phyloP scores from a whole-genome alignment of 2,329 filamentous ascomycete genomes.

The Aspergillus unguis region DNA sequence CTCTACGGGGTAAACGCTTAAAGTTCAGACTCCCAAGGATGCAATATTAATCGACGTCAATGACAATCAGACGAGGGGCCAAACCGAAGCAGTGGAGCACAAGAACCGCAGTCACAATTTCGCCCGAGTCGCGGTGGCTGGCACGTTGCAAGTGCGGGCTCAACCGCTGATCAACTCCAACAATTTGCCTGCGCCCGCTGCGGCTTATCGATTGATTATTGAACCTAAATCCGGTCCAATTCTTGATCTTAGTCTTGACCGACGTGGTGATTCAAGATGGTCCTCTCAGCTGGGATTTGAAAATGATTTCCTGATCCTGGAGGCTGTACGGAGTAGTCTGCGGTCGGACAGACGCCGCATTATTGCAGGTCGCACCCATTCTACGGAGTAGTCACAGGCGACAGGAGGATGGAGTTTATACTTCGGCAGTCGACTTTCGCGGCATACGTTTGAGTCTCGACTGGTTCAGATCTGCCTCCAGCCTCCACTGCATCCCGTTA shows the following conservation, averaged over 20 bases:
- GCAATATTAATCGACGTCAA: background rate
- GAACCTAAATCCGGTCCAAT: conserved; percentile 5
- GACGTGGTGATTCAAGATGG: background rate
- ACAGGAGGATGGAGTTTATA: no score
- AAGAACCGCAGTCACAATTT: background rate
- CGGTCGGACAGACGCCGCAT: conserved; percentile 3
- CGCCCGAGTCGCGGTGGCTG: conserved; percentile 5
- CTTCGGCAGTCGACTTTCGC: no score
- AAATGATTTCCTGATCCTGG: background rate
- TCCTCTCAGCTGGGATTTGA: background rate
- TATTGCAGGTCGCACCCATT: background rate
- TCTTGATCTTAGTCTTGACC: background rate
- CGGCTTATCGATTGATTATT: conserved; percentile 1
- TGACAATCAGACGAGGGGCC: background rate
- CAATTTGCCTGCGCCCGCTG: background rate
- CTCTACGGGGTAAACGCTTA: background rate
- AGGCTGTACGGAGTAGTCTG: background rate
- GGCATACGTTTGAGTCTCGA: no score
- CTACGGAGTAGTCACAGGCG: no score
- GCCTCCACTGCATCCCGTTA: no score
- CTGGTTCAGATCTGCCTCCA: no score
- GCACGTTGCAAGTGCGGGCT: conserved; percentile 13
- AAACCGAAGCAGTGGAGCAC: conserved; percentile 9
- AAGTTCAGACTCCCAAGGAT: background rate
- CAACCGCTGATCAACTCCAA: conserved; percentile 7